These are phyloP conservation scores for Pichia sp. DNA, from an alignment of 1,139 yeast genomes.

Conservation along the genomic window DNA sequence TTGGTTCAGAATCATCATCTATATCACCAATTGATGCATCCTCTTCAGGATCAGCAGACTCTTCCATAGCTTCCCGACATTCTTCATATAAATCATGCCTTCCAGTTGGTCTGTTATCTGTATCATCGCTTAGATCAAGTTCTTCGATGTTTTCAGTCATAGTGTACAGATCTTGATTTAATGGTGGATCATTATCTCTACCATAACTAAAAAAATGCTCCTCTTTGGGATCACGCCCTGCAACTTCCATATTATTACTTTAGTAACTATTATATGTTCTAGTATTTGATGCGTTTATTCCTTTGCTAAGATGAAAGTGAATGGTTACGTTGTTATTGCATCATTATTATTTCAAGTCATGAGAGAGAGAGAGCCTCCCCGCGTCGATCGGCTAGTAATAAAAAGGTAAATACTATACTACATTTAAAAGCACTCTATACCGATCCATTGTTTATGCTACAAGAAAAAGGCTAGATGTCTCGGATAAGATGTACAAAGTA, in stretches of 20 bases:
- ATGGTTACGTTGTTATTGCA: too few species aligned
- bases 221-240: not conserved
- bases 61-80: not conserved
- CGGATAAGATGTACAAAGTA: too few species aligned
- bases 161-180: not conserved
- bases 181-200: not conserved
- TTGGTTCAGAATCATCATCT: conserved; percentile 26
- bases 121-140: not conserved
- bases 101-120: not conserved
- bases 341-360: too few species aligned
- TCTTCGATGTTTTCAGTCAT: not conserved
- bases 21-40: conserved; percentile 3
- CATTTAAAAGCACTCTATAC: too few species aligned
- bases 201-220: not conserved
- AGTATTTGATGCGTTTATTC: too few species aligned
- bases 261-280: not conserved
- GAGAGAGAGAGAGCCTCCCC: too few species aligned
- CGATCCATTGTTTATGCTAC: too few species aligned
- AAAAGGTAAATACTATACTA: too few species aligned
- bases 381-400: conserved; percentile 1
- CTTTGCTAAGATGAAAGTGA: too few species aligned
- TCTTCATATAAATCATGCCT: not conserved
- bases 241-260: not conserved
- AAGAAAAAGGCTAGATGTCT: too few species aligned
- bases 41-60: conserved; percentile 1